Conservation (phyloP, 2,329 filamentous ascomycete species). For the Epichloe scottii region DNA sequence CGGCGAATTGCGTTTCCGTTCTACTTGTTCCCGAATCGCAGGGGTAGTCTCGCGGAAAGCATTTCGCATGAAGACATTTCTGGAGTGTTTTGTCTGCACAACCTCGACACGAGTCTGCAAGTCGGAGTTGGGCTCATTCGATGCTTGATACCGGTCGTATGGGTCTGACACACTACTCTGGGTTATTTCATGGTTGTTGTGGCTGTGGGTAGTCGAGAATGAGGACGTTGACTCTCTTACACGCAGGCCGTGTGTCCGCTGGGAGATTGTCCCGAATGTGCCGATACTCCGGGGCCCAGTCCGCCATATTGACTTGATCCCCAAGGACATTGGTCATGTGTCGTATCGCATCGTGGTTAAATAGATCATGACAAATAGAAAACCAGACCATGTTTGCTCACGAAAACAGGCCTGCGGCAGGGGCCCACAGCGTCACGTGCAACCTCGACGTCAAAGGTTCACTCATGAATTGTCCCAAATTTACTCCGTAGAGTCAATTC, state of each 20-base stretch:
- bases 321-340: conserved; percentile 34
- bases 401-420: background rate
- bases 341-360: conserved; percentile 20
- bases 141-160: background rate
- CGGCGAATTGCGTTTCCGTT: conserved; percentile 13
- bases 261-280: conserved; percentile 12
- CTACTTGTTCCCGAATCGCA: conserved; percentile 9
- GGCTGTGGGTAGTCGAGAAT: background rate
- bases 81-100: conserved; percentile 8
- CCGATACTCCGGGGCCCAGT: conserved; percentile 22
- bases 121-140: conserved; percentile 5
- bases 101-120: background rate
- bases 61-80: conserved; percentile 17
- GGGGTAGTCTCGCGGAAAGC: conserved; percentile 15
- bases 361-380: background rate
- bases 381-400: background rate
- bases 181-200: background rate
- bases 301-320: conserved; percentile 31
- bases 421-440: conserved; percentile 8
- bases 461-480: no score
- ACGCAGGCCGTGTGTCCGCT: conserved; percentile 11
- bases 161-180: background rate
- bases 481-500: no score
- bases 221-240: conserved; percentile 3
- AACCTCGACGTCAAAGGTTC: background rate